Conservation (phyloP, 805 yeast genomes). For the Monosporozyma unispora region DNA sequence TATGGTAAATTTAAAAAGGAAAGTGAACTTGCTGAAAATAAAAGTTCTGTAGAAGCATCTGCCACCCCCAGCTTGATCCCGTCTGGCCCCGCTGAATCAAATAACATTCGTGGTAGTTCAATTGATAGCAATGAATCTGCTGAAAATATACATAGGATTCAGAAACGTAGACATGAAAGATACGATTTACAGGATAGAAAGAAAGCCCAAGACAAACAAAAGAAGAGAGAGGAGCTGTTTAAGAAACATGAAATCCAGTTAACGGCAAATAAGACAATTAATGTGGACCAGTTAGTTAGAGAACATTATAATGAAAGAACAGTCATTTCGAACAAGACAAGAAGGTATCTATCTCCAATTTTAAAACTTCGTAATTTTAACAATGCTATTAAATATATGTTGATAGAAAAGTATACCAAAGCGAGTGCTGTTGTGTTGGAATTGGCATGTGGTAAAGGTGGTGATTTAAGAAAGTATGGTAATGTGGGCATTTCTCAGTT, state of each 20-base stretch:
- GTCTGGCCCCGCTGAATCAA: background rate
- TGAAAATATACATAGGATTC: background rate
- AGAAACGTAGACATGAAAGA: conserved; percentile 24
- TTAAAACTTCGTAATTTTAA: conserved; percentile 81
- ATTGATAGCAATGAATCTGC: background rate
- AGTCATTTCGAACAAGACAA: conserved; percentile 48
- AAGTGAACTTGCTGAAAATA: background rate
- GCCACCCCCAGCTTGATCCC: background rate
- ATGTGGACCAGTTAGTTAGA: conserved; percentile 61
- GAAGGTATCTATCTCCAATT: conserved; percentile 72
- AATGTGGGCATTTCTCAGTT: conserved; percentile 64
- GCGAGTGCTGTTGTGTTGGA: conserved; percentile 60
- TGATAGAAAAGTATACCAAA: conserved; percentile 60
- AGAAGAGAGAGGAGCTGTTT: conserved; percentile 29
- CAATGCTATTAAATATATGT: conserved; percentile 80
- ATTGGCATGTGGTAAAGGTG: conserved; percentile 96
- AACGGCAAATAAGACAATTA: conserved; percentile 31
- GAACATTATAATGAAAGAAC: conserved; percentile 83
- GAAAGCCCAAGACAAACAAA: conserved; percentile 9
- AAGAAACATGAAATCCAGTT: conserved; percentile 29
- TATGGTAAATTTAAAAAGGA: conserved; percentile 14
- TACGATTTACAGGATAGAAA: conserved; percentile 28
- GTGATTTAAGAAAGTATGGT: conserved; percentile 87
- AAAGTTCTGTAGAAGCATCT: background rate
- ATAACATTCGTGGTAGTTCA: background rate